Evolutionary conservation across 2,329 filamentous ascomycete genomes (phyloP), one percentile per base, ranked within the genome.

Genomic region (Tolypocladium tropicale): DNA sequence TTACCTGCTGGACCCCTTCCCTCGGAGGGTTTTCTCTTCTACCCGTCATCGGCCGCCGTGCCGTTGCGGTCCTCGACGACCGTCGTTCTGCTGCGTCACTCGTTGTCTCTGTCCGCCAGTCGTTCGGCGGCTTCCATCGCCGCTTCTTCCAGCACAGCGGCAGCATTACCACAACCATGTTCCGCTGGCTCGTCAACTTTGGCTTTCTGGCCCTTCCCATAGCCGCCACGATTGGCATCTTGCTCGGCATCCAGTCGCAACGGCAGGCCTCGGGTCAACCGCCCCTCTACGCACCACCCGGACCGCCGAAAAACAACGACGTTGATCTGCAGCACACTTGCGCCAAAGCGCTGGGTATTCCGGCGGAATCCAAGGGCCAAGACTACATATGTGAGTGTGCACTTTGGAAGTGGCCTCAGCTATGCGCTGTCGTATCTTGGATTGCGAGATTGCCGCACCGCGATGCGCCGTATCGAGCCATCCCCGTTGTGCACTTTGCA

Each of bases 121-220:
- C n/a, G n/a, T n/a, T n/a, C 46, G 10, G 43, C 43, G 25, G 46
- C 28, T 32, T n/a, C n/a, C n/a, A n/a, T n/a, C n/a, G n/a, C 28
- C 21, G 46, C 28, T 21, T 10, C 28, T 18, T 4, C 18, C 18
- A 5, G 28, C 28, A 14, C 46, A 21, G 46, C 46, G 46, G 46
- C 28, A 32, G 28, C 46, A 32, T 10, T 28, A 6, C 46, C 46
- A 4, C 53, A 37, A 46, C 60, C 61, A 76, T 76, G 74, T 60
- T 73, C 55, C 64, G 69, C 59, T 74, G 76, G 65, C 63, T 81
- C 57, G 71, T 80, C 66, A 81, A 78, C 67, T 71, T 76, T 54
- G 70, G 70, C 62, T 72, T 82, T 53, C 61, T 81, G 58, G 73
- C 73, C 60, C 67, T 81, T 57, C 79, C 76, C 41, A 73, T 80